A percentile compares a stretch with the other conserved stretches of the same genome.
phyloP scores from a whole-genome alignment of 129 eudicot genomes.

The Artemisia annua region DNA sequence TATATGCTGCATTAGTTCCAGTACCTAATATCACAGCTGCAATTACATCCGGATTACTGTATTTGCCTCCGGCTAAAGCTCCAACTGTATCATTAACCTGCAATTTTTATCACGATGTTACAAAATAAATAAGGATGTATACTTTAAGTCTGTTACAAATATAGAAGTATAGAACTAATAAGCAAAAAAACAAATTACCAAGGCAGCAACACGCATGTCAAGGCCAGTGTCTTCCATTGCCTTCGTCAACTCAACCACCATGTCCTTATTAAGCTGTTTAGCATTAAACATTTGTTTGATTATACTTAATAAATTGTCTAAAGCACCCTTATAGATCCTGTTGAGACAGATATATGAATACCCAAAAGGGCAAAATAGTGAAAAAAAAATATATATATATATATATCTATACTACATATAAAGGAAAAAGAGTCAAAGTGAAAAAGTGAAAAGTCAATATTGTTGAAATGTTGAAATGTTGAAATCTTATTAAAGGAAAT shows the following conservation, averaged over 20 bases:
- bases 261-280: conserved; percentile 21
- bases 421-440: no score
- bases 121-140: neutral
- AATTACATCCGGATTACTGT: conserved; percentile 54
- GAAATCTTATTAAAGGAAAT: no score
- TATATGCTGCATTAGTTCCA: conserved; percentile 93
- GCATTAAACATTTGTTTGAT: conserved; percentile 7
- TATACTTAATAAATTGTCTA: conserved; percentile 7
- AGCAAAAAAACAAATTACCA: conserved; percentile 28
- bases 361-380: neutral
- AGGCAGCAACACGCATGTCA: conserved; percentile 19
- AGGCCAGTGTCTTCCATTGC: conserved; percentile 10
- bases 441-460: no score
- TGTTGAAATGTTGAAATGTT: no score
- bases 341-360: neutral
- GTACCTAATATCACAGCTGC: conserved; percentile 91
- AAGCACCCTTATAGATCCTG: conserved; percentile 14
- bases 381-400: neutral
- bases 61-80: conserved; percentile 75
- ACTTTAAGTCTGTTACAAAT: neutral
- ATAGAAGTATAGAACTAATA: conserved; percentile 12
- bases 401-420: no score
- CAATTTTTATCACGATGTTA: neutral
- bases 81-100: conserved; percentile 92
- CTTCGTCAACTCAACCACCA: conserved; percentile 16